phyloP scores from a whole-genome alignment of 2,329 filamentous ascomycete species.

The Lomentospora prolificans region DNA sequence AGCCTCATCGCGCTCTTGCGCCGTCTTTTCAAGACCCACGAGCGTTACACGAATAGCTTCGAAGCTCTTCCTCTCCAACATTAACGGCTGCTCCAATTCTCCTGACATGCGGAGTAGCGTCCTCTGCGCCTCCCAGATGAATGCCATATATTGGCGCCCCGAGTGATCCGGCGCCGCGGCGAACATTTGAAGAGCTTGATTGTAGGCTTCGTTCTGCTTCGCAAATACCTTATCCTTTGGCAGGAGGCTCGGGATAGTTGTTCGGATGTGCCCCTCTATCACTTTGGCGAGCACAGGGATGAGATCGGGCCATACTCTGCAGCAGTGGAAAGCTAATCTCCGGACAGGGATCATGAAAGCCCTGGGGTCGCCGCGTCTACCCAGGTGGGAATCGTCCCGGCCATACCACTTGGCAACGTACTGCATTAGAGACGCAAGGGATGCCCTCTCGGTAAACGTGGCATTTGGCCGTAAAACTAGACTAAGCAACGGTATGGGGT shows the following conservation, averaged over 20 bases:
- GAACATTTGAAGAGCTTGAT: constrained; percentile 23
- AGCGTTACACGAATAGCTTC: constrained; percentile 44
- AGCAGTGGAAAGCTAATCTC: constrained; percentile 11
- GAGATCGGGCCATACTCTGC: constrained; percentile 18
- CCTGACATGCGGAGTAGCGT: constrained; percentile 42
- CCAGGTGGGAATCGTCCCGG: not conserved
- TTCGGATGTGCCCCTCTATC: constrained; percentile 19
- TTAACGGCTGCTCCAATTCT: constrained; percentile 34
- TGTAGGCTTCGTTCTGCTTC: constrained; percentile 24
- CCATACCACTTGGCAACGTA: constrained; percentile 6
- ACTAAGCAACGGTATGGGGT: not conserved
- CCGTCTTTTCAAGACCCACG: constrained; percentile 41
- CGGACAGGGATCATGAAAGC: constrained; percentile 5
- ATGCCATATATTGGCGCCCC: constrained; percentile 27
- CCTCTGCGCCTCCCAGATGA: constrained; percentile 50
- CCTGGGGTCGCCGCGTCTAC: not conserved
- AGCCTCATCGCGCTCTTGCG: constrained; percentile 37
- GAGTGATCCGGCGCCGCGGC: constrained; percentile 19
- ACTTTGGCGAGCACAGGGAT: constrained; percentile 21
- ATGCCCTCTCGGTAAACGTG: not conserved
- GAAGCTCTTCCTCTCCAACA: constrained; percentile 43
- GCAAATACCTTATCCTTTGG: constrained; percentile 14
- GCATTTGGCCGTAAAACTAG: not conserved
- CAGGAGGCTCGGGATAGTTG: constrained; percentile 12
- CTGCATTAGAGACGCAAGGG: not conserved